Conservation (phyloP, 176 grass and related monocot species). For the Phoenix roebelenii region DNA sequence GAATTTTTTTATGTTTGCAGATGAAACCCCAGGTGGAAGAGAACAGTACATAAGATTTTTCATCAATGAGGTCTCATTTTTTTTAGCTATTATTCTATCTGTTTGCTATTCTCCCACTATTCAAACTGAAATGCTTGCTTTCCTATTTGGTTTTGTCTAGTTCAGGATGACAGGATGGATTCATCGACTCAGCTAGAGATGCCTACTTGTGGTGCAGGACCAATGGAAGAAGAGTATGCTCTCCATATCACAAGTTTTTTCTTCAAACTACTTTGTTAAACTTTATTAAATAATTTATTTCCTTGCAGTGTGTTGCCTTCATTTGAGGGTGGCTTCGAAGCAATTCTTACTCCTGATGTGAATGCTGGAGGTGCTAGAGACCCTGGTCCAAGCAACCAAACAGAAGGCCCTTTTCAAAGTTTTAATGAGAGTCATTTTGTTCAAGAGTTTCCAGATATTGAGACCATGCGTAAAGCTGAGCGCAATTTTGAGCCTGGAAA, state of each 20-base stretch:
- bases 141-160: conserved; percentile 14
- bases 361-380: conserved; percentile 18
- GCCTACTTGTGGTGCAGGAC: conserved; percentile 19
- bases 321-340: conserved; percentile 29
- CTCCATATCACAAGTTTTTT: conserved; percentile 4
- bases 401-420: conserved; percentile 5
- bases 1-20: conserved; percentile 23
- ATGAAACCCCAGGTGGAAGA: conserved; percentile 16
- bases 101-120: conserved; percentile 3
- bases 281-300: background rate
- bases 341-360: conserved; percentile 10
- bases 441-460: conserved; percentile 35
- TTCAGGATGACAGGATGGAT: conserved; percentile 36
- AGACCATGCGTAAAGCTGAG: conserved; percentile 36
- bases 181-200: conserved; percentile 21
- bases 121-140: conserved; percentile 4
- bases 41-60: conserved; percentile 50
- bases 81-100: conserved; percentile 1
- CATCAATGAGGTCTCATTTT: conserved; percentile 58
- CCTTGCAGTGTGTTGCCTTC: conserved; percentile 45
- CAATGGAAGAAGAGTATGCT: conserved; percentile 45
- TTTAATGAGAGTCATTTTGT: conserved; percentile 11
- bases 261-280: background rate
- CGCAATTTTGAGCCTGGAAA: conserved; percentile 9
- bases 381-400: conserved; percentile 12